phyloP scores from a whole-genome alignment of 371 early-diverging fungal genomes.

The Nematocida minor region DNA sequence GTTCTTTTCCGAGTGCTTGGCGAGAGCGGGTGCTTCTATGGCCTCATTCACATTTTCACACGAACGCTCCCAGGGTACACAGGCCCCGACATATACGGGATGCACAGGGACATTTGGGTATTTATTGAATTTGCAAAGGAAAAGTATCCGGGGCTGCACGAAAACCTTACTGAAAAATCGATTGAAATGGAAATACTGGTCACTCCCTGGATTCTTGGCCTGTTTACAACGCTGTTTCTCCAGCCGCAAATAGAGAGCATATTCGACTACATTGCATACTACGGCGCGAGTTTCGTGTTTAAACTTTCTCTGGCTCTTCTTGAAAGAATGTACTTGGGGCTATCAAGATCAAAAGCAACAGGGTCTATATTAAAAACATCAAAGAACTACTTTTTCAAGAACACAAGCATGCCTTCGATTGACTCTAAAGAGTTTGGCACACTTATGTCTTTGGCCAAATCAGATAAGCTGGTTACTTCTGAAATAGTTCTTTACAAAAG shows the following conservation, averaged over 20 bases:
- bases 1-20: conserved; percentile 34
- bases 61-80: conserved; percentile 35
- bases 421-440: conserved; percentile 4
- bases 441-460: background rate
- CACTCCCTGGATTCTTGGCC: conserved; percentile 34
- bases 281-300: conserved; percentile 30
- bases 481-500: conserved; percentile 25
- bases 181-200: conserved; percentile 41
- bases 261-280: conserved; percentile 36
- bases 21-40: conserved; percentile 16
- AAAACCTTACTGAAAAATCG: conserved; percentile 18
- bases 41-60: conserved; percentile 24
- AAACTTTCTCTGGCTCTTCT: conserved; percentile 28
- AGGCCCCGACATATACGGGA: conserved; percentile 37
- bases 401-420: background rate
- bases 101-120: conserved; percentile 30
- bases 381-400: conserved; percentile 25
- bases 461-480: background rate
- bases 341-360: conserved; percentile 29
- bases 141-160: conserved; percentile 25
- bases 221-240: conserved; percentile 34
- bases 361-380: conserved; percentile 41
- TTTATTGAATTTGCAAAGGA: conserved; percentile 12
- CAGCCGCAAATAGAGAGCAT: conserved; percentile 16
- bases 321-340: conserved; percentile 29